These are phyloP conservation scores for Diaporthe sp. DNA, from an alignment of 2,329 filamentous ascomycete species.

Conservation along the genomic window DNA sequence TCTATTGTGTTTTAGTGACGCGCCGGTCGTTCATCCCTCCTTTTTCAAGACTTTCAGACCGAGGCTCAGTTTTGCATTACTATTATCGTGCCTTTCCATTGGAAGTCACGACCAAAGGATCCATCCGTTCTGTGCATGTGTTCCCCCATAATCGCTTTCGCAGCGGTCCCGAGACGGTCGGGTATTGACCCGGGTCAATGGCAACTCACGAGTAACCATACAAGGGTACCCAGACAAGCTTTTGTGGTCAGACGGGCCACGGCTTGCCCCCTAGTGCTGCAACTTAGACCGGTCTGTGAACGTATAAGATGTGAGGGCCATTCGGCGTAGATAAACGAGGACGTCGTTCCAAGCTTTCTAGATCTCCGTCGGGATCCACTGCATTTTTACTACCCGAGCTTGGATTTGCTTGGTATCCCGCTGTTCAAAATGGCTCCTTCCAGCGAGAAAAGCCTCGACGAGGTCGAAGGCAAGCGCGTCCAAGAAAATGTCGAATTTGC, in stretches of 20 bases:
- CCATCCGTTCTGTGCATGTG: neutral
- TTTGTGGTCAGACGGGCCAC: neutral
- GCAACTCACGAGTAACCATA: neutral
- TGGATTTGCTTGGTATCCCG: neutral
- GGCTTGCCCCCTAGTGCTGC: conserved; percentile 22
- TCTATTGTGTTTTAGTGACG: neutral
- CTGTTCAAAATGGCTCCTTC: conserved; percentile 22
- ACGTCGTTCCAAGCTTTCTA: neutral
- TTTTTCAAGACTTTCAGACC: neutral
- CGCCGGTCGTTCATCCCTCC: neutral
- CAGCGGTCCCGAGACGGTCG: neutral
- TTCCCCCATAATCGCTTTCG: neutral
- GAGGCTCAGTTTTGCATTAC: neutral
- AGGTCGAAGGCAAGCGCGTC: neutral
- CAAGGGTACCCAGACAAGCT: conserved; percentile 11
- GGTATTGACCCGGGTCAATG: neutral
- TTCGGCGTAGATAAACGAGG: neutral
- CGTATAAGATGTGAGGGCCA: neutral
- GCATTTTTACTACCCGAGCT: conserved; percentile 1
- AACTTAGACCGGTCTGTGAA: neutral
- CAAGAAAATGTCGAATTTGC: conserved; percentile 31
- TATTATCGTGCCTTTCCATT: neutral
- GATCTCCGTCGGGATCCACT: neutral
- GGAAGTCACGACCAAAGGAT: neutral
- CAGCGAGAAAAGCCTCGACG: conserved; percentile 24